Evolutionary conservation across 2,329 filamentous ascomycete species (phyloP).

Genomic region (Fusarium sp.): DNA sequence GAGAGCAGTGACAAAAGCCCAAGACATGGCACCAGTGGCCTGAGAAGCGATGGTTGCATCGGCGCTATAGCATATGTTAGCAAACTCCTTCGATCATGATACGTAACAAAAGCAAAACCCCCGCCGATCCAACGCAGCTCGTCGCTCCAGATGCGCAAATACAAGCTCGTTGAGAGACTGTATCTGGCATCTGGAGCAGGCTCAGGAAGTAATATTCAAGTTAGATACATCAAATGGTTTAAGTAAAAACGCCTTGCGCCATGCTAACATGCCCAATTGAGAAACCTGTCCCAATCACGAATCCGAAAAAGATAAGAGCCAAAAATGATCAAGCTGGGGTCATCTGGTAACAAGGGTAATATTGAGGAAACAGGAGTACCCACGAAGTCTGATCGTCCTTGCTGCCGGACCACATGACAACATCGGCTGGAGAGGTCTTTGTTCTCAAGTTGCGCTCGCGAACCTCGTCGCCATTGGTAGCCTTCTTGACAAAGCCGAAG

Average conservation of each 20-base stretch:
- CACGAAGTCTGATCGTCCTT: slow-evolving; percentile 96
- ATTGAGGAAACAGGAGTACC: slow-evolving; percentile 58
- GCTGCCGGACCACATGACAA: slow-evolving; percentile 97
- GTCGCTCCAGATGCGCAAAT: slow-evolving; percentile 61
- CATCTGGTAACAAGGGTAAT: slow-evolving; percentile 30
- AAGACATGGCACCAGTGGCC: slow-evolving; percentile 98
- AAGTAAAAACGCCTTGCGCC: slow-evolving; percentile 38
- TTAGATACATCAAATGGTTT: slow-evolving; percentile 36
- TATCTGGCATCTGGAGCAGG: slow-evolving; percentile 59
- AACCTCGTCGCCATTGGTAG: slow-evolving; percentile 82
- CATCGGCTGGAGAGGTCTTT: slow-evolving; percentile 94
- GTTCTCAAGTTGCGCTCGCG: slow-evolving; percentile 85
- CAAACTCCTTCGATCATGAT: not conserved
- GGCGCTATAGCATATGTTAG: slow-evolving; percentile 67
- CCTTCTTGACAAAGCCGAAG: slow-evolving; percentile 90
- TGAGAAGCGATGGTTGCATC: slow-evolving; percentile 92
- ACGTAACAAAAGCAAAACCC: not conserved
- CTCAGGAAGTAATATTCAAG: slow-evolving; percentile 41
- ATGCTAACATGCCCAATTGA: slow-evolving; percentile 23
- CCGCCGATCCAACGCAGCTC: slow-evolving; percentile 58
- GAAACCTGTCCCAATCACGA: slow-evolving; percentile 26
- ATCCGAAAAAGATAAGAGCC: slow-evolving; percentile 17
- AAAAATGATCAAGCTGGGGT: slow-evolving; percentile 28
- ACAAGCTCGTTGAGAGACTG: slow-evolving; percentile 51
- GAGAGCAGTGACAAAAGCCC: slow-evolving; percentile 92